Evolutionary conservation across 202 grass and related monocot genomes (phyloP).

Genomic region (Elaeis oleifera): DNA sequence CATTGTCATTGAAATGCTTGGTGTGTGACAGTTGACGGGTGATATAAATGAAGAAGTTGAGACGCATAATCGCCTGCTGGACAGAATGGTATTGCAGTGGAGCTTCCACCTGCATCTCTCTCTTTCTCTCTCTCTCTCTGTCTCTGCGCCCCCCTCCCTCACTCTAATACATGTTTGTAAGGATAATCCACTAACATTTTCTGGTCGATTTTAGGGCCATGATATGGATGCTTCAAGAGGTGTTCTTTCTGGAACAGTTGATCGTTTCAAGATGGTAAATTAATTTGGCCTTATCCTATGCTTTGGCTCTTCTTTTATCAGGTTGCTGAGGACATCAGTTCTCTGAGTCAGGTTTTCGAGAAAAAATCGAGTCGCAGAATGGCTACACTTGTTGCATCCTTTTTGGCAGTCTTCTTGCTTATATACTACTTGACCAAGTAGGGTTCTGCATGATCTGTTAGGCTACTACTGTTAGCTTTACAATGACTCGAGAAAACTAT

Average conservation of each 20-base stretch:
- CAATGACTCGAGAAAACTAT: too few relatives aligned
- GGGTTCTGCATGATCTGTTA: too few relatives aligned
- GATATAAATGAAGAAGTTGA: conserved; percentile 87
- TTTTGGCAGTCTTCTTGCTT: too few relatives aligned
- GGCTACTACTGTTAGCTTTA: too few relatives aligned
- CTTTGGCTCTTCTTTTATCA: not conserved
- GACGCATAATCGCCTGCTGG: conserved; percentile 67
- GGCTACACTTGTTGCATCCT: conserved; percentile 56
- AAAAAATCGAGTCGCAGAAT: conserved; percentile 91
- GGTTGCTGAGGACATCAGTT: not conserved
- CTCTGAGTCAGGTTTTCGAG: conserved; percentile 54
- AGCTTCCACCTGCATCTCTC: not conserved
- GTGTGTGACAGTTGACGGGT: conserved; percentile 54
- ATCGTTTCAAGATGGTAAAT: conserved; percentile 85
- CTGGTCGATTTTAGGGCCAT: conserved; percentile 45
- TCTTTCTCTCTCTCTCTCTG: not conserved
- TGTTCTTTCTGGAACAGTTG: conserved; percentile 88
- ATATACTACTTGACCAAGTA: too few relatives aligned
- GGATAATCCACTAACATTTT: too few relatives aligned
- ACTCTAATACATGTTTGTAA: too few relatives aligned
- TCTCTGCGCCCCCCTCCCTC: too few relatives aligned
- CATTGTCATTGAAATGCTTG: conserved; percentile 4
- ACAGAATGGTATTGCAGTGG: conserved; percentile 45
- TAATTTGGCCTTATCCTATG: not conserved
- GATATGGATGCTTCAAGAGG: conserved; percentile 96